A percentile compares a stretch with the other conserved stretches of the same genome.
These are phyloP conservation scores for Leishmania tropica DNA, from an alignment of 208 protist species.

Conservation along the genomic window DNA sequence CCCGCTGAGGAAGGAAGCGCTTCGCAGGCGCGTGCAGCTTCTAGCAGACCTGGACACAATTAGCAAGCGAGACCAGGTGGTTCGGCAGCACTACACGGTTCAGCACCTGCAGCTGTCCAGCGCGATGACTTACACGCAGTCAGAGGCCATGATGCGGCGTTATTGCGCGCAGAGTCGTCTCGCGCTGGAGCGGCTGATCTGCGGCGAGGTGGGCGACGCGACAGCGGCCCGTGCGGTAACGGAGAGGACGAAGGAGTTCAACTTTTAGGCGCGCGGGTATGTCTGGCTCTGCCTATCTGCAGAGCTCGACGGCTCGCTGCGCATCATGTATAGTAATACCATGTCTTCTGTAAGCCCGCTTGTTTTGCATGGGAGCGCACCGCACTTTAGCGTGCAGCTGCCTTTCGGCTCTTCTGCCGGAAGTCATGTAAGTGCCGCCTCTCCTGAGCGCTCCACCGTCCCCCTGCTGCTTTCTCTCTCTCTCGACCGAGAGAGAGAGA, in stretches of 20 bases:
- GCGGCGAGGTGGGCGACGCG: background rate
- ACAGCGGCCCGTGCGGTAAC: background rate
- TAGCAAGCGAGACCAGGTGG: slow-evolving; percentile 22
- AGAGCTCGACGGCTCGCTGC: background rate
- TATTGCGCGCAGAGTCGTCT: slow-evolving; percentile 19
- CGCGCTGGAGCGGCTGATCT: slow-evolving; percentile 26
- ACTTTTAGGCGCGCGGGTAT: background rate
- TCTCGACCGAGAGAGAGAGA: too few species aligned
- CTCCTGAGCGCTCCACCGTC: background rate
- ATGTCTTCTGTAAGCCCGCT: background rate
- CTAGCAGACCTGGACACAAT: slow-evolving; percentile 26
- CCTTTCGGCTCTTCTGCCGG: background rate
- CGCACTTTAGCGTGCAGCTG: background rate
- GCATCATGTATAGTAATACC: background rate
- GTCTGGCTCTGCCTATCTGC: background rate
- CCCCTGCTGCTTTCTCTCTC: too few species aligned
- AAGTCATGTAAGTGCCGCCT: background rate
- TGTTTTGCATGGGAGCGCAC: background rate
- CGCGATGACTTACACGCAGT: slow-evolving; percentile 19
- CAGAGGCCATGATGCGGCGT: slow-evolving; percentile 31
- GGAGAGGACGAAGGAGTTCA: slow-evolving; percentile 3
- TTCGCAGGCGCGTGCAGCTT: slow-evolving; percentile 15
- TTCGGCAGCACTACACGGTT: slow-evolving; percentile 25
- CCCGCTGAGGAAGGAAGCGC: slow-evolving; percentile 20
- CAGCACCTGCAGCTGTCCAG: slow-evolving; percentile 31